Base-by-base conservation (phyloP, 495 filamentous ascomycete species). In the Daldinia grandis region DNA sequence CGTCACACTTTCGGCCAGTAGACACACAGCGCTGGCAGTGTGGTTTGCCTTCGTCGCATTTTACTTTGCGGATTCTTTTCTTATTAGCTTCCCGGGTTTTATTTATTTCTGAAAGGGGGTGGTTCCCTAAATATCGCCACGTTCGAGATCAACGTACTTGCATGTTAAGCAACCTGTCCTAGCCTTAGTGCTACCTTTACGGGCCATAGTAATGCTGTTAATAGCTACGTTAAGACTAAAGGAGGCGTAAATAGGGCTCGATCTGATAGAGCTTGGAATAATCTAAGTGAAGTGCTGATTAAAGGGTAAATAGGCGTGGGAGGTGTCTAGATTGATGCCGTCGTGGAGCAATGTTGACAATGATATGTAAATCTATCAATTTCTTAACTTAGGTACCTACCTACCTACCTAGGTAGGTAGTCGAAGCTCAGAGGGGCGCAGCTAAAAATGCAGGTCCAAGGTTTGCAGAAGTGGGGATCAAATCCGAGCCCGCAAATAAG, bases 1-100 rank as follows among this genome's bases (percentile, higher is more conserved):
- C 79, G 64, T 84, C 84, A 69, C 85, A 87, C 38, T 76, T 78
- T 5, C 85, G 78, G 1, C 84, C 83, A 0, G 83, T 85, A 21
- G 68, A 74, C 7, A 76, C 74, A 65, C 85, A 87, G 7, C 83
- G 81, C 15, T 64, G 66, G 65, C 85, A 87, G 5, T 44, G 56
- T 0, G 85, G 85, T 47, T 82, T 86, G 12, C 73, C 78, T 63
- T 87, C 84, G 51, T 85, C 85, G 54, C 85, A 87, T 74, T 86
- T 86, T 6, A 87, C 80, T 49, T 79, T 81, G 8, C 85, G 81
- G n/a, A 82, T 75, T 60, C 85, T 87, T 42, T 17, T 15, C n/a
- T 3, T 17, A 21, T 65, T 37, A 71, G 27, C 27, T 38, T 37
- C 19, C 31, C 2, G 15, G 37, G 4, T 14, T 10, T 24, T 47